Base-by-base conservation (phyloP, 805 yeast species). In the Yamadazyma kitorensis region DNA sequence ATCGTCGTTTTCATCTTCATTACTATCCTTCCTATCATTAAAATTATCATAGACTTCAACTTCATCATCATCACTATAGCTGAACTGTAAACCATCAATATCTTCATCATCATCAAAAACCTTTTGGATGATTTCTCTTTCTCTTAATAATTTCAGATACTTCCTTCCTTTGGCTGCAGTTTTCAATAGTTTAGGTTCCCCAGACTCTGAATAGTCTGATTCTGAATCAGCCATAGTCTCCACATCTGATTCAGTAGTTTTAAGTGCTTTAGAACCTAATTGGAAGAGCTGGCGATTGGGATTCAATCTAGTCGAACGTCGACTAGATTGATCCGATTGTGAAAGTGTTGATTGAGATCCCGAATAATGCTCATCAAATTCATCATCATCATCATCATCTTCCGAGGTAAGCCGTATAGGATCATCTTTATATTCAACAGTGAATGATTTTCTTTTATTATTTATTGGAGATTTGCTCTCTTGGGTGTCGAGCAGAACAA, bases 151-250 rank as follows among this genome's bases (percentile, higher is more conserved):
- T 13, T 33, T 29, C 34, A 29, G 37, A 15, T 27, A 24, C 10
- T 27, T 14, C 10, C 21, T 28, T 3, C 34, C 17, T 4, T 33
- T 31, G 5, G 6, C 26, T 6, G 7, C 10, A 19, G 22, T n/a
- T 11, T 24, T 7, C n/a, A 12, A 11, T 11, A 24, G 8, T 24
- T 24, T n/a, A 10, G n/a, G n/a, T 6, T 24, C 26, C 7, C 26
- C 14, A 24, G n/a, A 12, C n/a, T 24, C 14, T 11, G 37, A 29
- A 29, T 30, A 36, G 23, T 37, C 36, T 18, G 23, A 13, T 14
- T 32, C 29, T 10, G 40, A 29, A 21, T 31, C 36, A 13, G 13
- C 30, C 11, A 27, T 6, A 17, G 30, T 16, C 13, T 37, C 40
- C n/a, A 21, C 12, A 23, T 36, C 40, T 3, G 40, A 31, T 6